Base-by-base conservation (phyloP, 495 filamentous ascomycete species). In the Sphaerosporella brunnea region DNA sequence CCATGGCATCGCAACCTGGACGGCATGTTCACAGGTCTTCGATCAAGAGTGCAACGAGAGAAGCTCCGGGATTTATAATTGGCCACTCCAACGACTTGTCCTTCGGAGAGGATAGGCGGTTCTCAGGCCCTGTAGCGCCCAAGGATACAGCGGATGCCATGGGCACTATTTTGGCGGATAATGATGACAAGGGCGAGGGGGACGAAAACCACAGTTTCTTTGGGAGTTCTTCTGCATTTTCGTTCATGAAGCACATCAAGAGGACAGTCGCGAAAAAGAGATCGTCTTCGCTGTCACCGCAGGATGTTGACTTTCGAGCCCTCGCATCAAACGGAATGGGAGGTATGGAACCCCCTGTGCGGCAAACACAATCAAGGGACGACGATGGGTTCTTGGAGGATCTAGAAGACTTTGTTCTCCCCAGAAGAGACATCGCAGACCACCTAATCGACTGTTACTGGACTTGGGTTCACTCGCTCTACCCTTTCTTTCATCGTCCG, bases 401-500 rank as follows among this genome's bases (percentile, higher is more conserved):
- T 44, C 25, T 50, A 11, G 53, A 26, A 46, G 45, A 38, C 40
- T 49, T 60, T 10, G 24, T 47, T n/a, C 56, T 67, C 4, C 65
- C 67, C 0, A 59, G 52, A 11, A 54, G 61, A n/a, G 36, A 43
- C 0, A 48, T 60, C 10, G 63, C 65, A 2, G 65, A 66, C 41
- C 51, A 61, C 23, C 55, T 65, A 0, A 34, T 68, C 2, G 43
- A 59, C 13, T 59, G 53, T 28, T 70, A 64, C 48, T 68, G 62
- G 56, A 52, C 53, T 1, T 51, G 49, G 24, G 49, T 65, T 9
- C 60, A 65, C 25, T 51, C 58, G 13, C 25, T 69, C 10, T 66
- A 60, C 51, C 65, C 67, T 9, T 58, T 66, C 32, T 48, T 68
- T 10, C 64, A 68, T 32, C 52, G 61, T 35, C 41, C 54, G n/a